phyloP scores from a whole-genome alignment of 176 grass and related monocot genomes.

The Bolboschoenus planiculmis region DNA sequence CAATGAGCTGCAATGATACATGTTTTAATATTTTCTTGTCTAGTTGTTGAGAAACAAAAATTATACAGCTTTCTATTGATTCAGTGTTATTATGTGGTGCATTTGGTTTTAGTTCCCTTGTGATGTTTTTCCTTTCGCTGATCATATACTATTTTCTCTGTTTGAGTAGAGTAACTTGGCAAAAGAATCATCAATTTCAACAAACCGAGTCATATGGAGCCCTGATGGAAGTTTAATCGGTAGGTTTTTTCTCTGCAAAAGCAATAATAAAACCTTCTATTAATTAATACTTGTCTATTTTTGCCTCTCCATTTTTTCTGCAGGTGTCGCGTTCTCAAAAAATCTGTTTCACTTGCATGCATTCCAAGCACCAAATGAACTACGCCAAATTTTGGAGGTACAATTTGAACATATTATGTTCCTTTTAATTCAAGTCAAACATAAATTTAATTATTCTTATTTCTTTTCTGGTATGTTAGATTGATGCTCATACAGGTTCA shows the following conservation, averaged over 20 bases:
- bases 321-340: slow-evolving; percentile 86
- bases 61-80: slow-evolving; percentile 6
- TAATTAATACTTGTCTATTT: not conserved
- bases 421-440: slow-evolving; percentile 2
- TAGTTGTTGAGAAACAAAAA: slow-evolving; percentile 10
- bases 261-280: slow-evolving; percentile 4
- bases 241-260: slow-evolving; percentile 29
- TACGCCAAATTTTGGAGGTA: slow-evolving; percentile 72
- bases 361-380: slow-evolving; percentile 77
- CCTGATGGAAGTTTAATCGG: slow-evolving; percentile 94
- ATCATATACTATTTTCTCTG: slow-evolving; percentile 19
- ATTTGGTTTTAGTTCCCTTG: slow-evolving; percentile 13
- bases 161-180: slow-evolving; percentile 37
- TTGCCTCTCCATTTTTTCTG: slow-evolving; percentile 17
- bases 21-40: slow-evolving; percentile 22
- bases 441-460: slow-evolving; percentile 19
- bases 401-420: slow-evolving; percentile 2
- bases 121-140: not conserved
- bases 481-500: slow-evolving; percentile 86
- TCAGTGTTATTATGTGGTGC: not conserved
- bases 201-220: slow-evolving; percentile 83
- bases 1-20: not conserved
- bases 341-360: slow-evolving; percentile 81
- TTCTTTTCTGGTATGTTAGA: slow-evolving; percentile 41
- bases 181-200: slow-evolving; percentile 67